Evolutionary conservation across 192 early-diverging fungal species (phyloP), one percentile per base, ranked within the genome.

Genomic region (Gryganskiella cystojenkinii): DNA sequence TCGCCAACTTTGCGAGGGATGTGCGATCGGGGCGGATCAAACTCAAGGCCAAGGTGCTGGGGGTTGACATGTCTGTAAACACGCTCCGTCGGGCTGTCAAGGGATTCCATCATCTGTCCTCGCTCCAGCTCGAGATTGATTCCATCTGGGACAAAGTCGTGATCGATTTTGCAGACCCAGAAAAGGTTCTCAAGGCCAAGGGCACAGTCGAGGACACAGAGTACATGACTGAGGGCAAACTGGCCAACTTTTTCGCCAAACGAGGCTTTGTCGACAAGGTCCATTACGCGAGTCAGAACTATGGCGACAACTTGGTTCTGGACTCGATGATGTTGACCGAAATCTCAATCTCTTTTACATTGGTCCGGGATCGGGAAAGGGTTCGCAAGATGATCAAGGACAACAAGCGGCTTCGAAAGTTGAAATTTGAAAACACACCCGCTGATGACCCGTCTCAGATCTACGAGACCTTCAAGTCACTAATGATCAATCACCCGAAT

Each of bases 361-460:
- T n/a, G n/a, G n/a, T n/a, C n/a, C n/a, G n/a, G n/a, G n/a, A n/a
- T n/a, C n/a, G n/a, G n/a, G n/a, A n/a, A n/a, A n/a, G n/a, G n/a
- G n/a, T n/a, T n/a, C n/a, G 11, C 49, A n/a, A n/a, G 35, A 44
- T 70, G 67, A 70, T 58, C 20, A 70, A 70, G 52, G 28, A 54
- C 52, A 54, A 30, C 27, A 54, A 31, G 52, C 28, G 28, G 4
- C 52, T 54, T 30, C 28, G 28, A 1, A 31, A 25, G 13, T 25
- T 54, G 15, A 54, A 25, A 17, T 30, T 54, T 25, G 28, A 54
- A 31, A 54, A 54, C 52, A 31, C 52, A 7, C 28, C 52, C 14
- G 33, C 15, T 6, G 52, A 54, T 8, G 52, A 54, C 52, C 45
- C 67, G 40, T 54, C 57, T 51, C 45, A 70, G 58, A 43, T 56